Evolutionary conservation across 331 rosid genomes (phyloP), one percentile per base, ranked within the genome.

Genomic region (Quercus phellos): DNA sequence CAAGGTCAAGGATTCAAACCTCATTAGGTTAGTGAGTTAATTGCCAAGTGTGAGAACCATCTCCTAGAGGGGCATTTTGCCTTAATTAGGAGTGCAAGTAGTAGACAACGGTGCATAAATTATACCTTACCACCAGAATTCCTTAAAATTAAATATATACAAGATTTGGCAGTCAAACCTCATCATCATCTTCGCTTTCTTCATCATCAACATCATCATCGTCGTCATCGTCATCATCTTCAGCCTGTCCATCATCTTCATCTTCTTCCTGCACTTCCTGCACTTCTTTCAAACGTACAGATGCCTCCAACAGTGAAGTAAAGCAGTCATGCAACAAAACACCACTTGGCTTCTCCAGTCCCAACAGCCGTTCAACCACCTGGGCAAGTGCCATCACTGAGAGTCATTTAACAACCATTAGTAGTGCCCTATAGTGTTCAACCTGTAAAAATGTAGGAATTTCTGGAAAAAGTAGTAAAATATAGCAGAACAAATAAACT

Each of bases 351-450:
- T 84, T 93, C 82, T 89, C 92, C 60, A 84, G 81, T 77, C 76
- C 82, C 87, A 89, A 34, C 63, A 88, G 81, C 79, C 84, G 87
- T 76, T 93, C 97, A 46, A 93, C 77, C 88, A 93, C 85, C 73
- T 72, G 79, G 24, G 88, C 90, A 78, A 90, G 86, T 72, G 87
- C 79, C 89, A 93, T 80, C 89, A 90, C 97, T 93, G 84, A 79
- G 68, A 76, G 60, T 80, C 79, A 82, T 70, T 58, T 66, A 67
- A 79, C 73, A 72, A 38, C 63, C 32, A 84, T 50, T 69, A 87
- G 78, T 18, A 26, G 43, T 30, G 51, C 50, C 60, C 55, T 42
- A 10, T 42, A 60, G 43, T 10, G 43, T 68, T 16, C 53, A 68
- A 55, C 24, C 38, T 71, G 17, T 76, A 21, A 17, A 51, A 38